Conservation (phyloP, 805 yeast species). For the Monosporozyma unispora region DNA sequence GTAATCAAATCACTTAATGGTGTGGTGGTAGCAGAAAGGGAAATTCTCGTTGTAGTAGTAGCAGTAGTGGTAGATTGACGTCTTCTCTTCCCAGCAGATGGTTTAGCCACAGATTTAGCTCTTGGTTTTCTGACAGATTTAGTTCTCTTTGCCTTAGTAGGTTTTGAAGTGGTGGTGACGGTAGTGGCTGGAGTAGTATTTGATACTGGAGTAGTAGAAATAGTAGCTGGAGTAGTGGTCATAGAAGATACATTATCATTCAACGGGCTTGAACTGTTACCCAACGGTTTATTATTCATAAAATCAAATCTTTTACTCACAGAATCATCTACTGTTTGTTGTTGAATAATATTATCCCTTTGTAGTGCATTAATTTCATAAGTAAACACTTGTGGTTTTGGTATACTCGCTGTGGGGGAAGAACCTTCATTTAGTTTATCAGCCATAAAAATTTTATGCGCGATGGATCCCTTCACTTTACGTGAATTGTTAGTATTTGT, state of each 20-base stretch:
- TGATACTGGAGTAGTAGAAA: slow-evolving; percentile 3
- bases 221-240: not conserved
- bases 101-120: not conserved
- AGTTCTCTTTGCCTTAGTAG: slow-evolving; percentile 2
- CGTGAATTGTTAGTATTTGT: slow-evolving; percentile 7
- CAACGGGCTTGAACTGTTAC: not conserved
- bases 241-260: slow-evolving; percentile 6
- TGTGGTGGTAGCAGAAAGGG: not conserved
- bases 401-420: not conserved
- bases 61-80: not conserved
- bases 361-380: slow-evolving; percentile 22
- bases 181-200: not conserved
- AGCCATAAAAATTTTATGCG: slow-evolving; percentile 28
- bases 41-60: not conserved
- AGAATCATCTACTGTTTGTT: slow-evolving; percentile 22
- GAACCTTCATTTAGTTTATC: slow-evolving; percentile 23
- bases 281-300: slow-evolving; percentile 19
- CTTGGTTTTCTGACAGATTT: slow-evolving; percentile 2
- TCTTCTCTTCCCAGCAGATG: not conserved
- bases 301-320: slow-evolving; percentile 30
- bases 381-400: slow-evolving; percentile 1
- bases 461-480: slow-evolving; percentile 23
- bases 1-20: not conserved
- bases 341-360: slow-evolving; percentile 20
- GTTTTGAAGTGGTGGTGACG: not conserved